Evolutionary conservation across 2,329 filamentous ascomycete species (phyloP), one percentile per base, ranked within the genome.

Genomic region (Neurospora sp.): DNA sequence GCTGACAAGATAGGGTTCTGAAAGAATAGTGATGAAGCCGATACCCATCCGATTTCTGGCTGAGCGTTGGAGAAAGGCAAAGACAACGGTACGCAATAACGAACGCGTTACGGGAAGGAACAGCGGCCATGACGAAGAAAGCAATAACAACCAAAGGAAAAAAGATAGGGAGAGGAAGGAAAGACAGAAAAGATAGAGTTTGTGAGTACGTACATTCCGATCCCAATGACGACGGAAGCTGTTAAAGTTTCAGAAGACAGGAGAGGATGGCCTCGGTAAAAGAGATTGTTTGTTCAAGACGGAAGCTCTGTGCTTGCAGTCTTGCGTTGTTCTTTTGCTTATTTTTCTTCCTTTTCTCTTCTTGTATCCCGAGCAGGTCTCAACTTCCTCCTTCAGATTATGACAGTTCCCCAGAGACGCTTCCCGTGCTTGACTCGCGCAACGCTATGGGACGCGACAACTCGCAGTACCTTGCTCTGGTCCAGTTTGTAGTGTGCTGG

Each of bases 281-380:
- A 77, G 76, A 79, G 80, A 62, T 62, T 62, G 52, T 36, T 62
- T 62, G 23, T 69, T 46, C 67, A 84, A 87, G 86, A 89, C 81
- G 86, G 87, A 62, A 88, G 87, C 87, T 89, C 86, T 88, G 81
- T 89, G 85, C 87, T 87, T 85, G 80, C 82, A 80, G 80, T 83
- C 83, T 81, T 72, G 70, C 70, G 67, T 70, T 72, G 62, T 43
- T 69, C 43, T 70, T 68, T 39, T 66, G 46, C 38, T 67, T 69
- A 3, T 66, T 7, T 43, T 70, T 68, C n/a, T 40, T 70, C 42
- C 66, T 71, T 62, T 67, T 67, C 62, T 67, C 23, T 68, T 67
- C 67, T 68, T 67, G 69, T 68, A 46, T 38, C 23, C 33, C 39
- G 67, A 33, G 43, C 28, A 36, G 67, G 46, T 38, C 33, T 62